phyloP scores from a whole-genome alignment of 805 yeast species.

The Spathaspora arborariae region DNA sequence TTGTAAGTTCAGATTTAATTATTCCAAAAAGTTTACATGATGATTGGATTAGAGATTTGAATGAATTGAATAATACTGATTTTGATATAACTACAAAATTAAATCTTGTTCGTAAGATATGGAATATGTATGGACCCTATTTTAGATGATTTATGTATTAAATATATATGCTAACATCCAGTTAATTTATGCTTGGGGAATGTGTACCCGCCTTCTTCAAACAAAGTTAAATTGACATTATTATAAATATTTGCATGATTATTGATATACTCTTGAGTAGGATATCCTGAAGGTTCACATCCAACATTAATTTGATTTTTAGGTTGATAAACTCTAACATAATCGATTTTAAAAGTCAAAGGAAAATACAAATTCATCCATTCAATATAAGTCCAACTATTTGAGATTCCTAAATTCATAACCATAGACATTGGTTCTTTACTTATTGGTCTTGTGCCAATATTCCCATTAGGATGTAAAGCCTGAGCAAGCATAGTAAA shows the following conservation, averaged over 20 bases:
- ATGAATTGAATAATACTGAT: conserved; percentile 48
- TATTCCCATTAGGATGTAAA: conserved; percentile 84
- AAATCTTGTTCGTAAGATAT: conserved; percentile 51
- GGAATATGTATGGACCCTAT: conserved; percentile 54
- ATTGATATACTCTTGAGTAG: conserved; percentile 80
- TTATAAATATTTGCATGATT: conserved; percentile 65
- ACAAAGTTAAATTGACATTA: conserved; percentile 65
- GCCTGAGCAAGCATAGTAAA: conserved; percentile 69
- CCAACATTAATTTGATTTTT: conserved; percentile 52
- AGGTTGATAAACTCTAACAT: conserved; percentile 91
- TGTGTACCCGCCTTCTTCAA: conserved; percentile 70
- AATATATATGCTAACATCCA: conserved; percentile 11
- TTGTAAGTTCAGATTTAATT: conserved; percentile 43
- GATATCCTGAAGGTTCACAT: conserved; percentile 83
- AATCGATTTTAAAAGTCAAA: conserved; percentile 68
- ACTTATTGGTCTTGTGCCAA: conserved; percentile 75
- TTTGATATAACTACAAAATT: conserved; percentile 37
- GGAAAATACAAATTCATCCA: conserved; percentile 85
- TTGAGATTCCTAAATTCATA: conserved; percentile 87
- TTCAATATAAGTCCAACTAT: conserved; percentile 89
- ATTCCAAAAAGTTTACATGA: conserved; percentile 46
- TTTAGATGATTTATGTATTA: conserved; percentile 15
- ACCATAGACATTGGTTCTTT: conserved; percentile 92
- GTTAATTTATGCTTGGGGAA: conserved; percentile 36
- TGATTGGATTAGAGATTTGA: conserved; percentile 64